Evolutionary conservation across 176 grass and related monocot genomes (phyloP), one percentile per base, ranked within the genome.

Genomic region (Melocanna baccifera): DNA sequence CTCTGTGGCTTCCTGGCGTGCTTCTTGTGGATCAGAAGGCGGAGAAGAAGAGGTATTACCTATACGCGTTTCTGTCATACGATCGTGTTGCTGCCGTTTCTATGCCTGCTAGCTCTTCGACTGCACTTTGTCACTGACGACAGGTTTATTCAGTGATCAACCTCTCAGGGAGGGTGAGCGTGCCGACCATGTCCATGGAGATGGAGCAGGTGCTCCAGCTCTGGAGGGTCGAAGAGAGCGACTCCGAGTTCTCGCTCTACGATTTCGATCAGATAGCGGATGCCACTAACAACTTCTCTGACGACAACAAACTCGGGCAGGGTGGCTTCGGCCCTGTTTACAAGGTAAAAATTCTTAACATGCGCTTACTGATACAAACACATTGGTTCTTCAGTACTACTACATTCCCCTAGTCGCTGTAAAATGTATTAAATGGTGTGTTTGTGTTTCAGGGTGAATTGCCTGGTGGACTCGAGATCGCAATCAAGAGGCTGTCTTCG

Each of bases 281-380:
- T 7, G 89, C 92, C 64, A 94, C 89, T 0, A 4, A 79, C 6
- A 85, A 94, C 73, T 91, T 94, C 80, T 85, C 84, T 0, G 48
- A 89, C 16, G 62, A 43, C 25, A 37, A 83, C 72, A 94, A 91
- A 67, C 84, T 94, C 5, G 92, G 92, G 0, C 86, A 91, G 69
- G 92, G 92, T 1, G 92, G 92, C 36, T 94, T 94, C 23, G 92
- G 92, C 1, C 37, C 81, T 11, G 92, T 94, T 5, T 94, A 94
- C 72, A 94, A 71, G 86, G 86, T 91, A 7, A 50, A 12, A 10
- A 15, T 2, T 12, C 59, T 29, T 52, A 4, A 15, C 19, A 48
- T 7, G 12, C 13, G 9, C 9, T 8, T 9, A 3, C 19, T 25
- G 52, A 62, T 26, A 20, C 41, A 20, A 12, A 12, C n/a, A 13